These are phyloP conservation scores for Phytophthora sansomeana DNA, from an alignment of 352 stramenopile species.

Conservation along the genomic window DNA sequence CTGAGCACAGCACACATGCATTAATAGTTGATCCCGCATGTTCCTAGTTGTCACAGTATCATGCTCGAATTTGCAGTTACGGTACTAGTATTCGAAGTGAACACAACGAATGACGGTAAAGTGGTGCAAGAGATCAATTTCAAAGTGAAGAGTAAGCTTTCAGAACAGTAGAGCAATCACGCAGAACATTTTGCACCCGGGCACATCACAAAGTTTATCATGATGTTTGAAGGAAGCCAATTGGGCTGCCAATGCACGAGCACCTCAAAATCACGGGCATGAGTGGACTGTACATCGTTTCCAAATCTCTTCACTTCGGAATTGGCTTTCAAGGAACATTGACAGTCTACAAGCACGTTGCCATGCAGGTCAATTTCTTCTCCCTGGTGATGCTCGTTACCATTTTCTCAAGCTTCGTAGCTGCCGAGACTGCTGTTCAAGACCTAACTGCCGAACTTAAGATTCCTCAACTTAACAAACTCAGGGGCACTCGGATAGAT, in stretches of 20 bases:
- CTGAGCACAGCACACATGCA: not conserved
- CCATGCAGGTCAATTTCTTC: conserved; percentile 12
- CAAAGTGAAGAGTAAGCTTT: no score
- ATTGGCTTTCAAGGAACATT: conserved; percentile 8
- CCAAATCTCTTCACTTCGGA: conserved; percentile 14
- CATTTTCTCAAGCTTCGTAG: not conserved
- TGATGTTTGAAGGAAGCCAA: conserved; percentile 1
- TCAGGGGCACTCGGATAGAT: conserved; percentile 8
- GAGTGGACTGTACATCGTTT: conserved; percentile 1
- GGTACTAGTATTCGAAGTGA: no score
- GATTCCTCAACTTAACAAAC: not conserved
- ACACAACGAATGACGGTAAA: not conserved
- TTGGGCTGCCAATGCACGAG: not conserved
- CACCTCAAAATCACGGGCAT: conserved; percentile 20
- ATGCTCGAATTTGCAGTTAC: not conserved
- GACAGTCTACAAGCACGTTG: not conserved
- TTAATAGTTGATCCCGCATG: not conserved
- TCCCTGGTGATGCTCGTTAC: conserved; percentile 2
- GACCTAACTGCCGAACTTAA: not conserved
- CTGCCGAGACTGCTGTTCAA: conserved; percentile 7
- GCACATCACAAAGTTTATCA: not conserved
- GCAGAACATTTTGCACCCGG: not conserved
- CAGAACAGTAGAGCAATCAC: not conserved
- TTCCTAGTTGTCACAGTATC: not conserved
- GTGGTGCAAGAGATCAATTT: not conserved